phyloP scores from a whole-genome alignment of 2,329 filamentous ascomycete genomes.

The Trichophyton verrucosum region DNA sequence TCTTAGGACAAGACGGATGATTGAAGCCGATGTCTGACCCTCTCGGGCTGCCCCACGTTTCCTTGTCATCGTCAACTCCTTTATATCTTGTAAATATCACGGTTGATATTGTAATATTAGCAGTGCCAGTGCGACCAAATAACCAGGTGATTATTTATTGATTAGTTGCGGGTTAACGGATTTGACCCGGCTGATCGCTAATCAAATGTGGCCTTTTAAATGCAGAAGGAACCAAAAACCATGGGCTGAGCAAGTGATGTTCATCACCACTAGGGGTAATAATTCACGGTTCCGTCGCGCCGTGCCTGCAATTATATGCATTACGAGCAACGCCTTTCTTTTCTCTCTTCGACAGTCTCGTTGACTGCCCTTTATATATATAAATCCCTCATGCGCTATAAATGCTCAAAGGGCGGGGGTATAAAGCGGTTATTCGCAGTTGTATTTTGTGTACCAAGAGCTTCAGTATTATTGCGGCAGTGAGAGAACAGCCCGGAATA shows the following conservation, averaged over 20 bases:
- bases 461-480: not conserved
- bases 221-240: not conserved
- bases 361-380: no score
- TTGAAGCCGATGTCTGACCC: not conserved
- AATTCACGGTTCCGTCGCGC: not conserved
- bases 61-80: not conserved
- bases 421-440: not conserved
- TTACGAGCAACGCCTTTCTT: not conserved
- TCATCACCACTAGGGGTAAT: no score
- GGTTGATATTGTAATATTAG: not conserved
- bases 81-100: not conserved
- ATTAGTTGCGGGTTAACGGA: not conserved
- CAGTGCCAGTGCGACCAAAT: not conserved
- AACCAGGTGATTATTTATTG: not conserved
- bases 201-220: not conserved
- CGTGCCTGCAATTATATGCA: not conserved
- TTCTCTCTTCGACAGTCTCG: not conserved
- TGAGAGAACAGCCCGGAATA: not conserved
- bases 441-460: not conserved
- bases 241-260: not conserved
- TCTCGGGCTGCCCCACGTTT: not conserved
- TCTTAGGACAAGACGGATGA: not conserved
- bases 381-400: constrained; percentile 1
- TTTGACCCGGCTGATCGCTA: not conserved
- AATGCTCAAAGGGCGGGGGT: not conserved